Percentiles rank a stretch among this genome's conserved stretches.
phyloP scores from a whole-genome alignment of 169 alveolate species.

The Plasmodium chabaudi region DNA sequence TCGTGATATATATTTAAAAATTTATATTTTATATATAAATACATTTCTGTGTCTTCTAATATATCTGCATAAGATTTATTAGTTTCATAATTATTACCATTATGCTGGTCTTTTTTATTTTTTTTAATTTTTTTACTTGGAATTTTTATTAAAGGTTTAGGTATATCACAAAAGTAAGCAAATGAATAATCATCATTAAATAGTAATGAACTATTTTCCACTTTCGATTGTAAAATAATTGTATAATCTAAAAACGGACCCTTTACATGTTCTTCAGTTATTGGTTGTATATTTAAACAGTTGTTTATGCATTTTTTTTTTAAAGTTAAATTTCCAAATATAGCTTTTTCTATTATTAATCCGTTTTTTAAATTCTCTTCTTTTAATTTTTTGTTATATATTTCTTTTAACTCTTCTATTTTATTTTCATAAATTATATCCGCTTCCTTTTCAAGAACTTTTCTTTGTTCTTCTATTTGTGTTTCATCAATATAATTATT shows the following conservation, averaged over 20 bases:
- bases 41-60: slow-evolving; percentile 67
- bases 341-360: slow-evolving; percentile 57
- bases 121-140: slow-evolving; percentile 1
- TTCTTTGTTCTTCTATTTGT: slow-evolving; percentile 24
- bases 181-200: slow-evolving; percentile 61
- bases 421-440: slow-evolving; percentile 40
- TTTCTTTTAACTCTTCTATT: slow-evolving; percentile 37
- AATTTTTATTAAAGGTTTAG: slow-evolving; percentile 62
- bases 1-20: slow-evolving; percentile 65
- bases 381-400: slow-evolving; percentile 22
- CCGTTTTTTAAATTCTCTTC: slow-evolving; percentile 50
- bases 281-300: slow-evolving; percentile 32
- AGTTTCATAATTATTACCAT: not conserved
- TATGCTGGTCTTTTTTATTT: not conserved
- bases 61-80: slow-evolving; percentile 12
- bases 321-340: slow-evolving; percentile 57
- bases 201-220: slow-evolving; percentile 55
- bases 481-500: slow-evolving; percentile 44
- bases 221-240: slow-evolving; percentile 35
- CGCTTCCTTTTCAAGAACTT: slow-evolving; percentile 29
- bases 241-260: slow-evolving; percentile 64
- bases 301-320: slow-evolving; percentile 52
- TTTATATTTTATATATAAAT: slow-evolving; percentile 54
- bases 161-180: slow-evolving; percentile 53
- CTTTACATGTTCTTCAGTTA: slow-evolving; percentile 46